Evolutionary conservation across 2,329 filamentous ascomycete genomes (phyloP).

Genomic region (Corinectria fuckeliana): DNA sequence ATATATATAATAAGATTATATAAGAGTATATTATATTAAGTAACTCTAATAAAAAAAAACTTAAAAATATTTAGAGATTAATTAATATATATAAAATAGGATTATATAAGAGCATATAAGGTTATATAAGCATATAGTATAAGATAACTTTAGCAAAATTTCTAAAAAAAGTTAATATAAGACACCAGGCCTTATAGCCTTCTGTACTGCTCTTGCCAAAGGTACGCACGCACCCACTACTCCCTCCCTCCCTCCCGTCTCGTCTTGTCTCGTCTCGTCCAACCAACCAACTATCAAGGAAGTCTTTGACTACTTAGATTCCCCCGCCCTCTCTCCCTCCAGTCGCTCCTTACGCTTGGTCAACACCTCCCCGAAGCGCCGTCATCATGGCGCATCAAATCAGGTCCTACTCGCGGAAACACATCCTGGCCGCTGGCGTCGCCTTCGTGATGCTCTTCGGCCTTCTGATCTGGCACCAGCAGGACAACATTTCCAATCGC

Average conservation of each 20-base stretch:
- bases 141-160: no score
- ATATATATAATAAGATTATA: no score
- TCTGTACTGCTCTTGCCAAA: not conserved
- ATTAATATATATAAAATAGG: no score
- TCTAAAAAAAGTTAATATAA: no score
- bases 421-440: slow-evolving; percentile 5
- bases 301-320: not conserved
- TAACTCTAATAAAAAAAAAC: no score
- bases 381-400: slow-evolving; percentile 1
- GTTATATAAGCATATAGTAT: no score
- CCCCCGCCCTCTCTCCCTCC: not conserved
- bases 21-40: no score
- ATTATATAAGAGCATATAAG: no score
- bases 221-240: not conserved
- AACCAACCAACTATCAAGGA: not conserved
- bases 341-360: not conserved
- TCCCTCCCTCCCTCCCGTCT: not conserved
- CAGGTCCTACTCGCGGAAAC: slow-evolving; percentile 4
- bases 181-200: no score
- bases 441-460: slow-evolving; percentile 7
- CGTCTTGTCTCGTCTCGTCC: no score
- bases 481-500: slow-evolving; percentile 2
- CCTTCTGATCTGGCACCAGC: slow-evolving; percentile 10
- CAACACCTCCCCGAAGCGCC: not conserved
- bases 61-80: no score